phyloP scores from a whole-genome alignment of 345 rosid genomes.

The Citrus inodora region DNA sequence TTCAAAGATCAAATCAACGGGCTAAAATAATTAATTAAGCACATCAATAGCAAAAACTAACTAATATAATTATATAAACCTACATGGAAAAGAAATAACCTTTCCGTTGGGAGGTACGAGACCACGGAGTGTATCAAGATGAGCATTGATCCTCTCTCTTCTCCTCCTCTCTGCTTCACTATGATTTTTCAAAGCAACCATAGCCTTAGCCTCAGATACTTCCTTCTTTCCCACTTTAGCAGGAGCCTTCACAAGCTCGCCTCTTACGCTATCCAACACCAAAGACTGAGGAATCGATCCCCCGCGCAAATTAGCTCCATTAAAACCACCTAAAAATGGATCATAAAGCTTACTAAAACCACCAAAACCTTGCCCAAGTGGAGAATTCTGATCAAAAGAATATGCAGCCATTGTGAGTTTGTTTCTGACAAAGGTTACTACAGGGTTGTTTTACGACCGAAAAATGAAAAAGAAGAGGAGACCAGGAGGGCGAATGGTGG shows the following conservation, averaged over 20 bases:
- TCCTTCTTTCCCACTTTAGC: slow-evolving; percentile 43
- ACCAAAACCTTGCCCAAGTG: slow-evolving; percentile 27
- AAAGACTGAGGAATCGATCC: slow-evolving; percentile 41
- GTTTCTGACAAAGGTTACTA: not conserved
- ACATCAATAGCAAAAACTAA: not conserved
- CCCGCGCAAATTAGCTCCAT: slow-evolving; percentile 19
- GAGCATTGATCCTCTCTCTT: slow-evolving; percentile 73
- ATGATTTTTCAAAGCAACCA: slow-evolving; percentile 61
- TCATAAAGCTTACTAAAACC: slow-evolving; percentile 22
- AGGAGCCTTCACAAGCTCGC: slow-evolving; percentile 59
- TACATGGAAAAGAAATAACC: slow-evolving; percentile 29
- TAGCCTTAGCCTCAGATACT: slow-evolving; percentile 43
- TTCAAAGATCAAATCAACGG: slow-evolving; percentile 2
- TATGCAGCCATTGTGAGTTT: slow-evolving; percentile 31
- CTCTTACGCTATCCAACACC: slow-evolving; percentile 49
- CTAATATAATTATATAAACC: not conserved
- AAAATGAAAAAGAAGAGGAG: slow-evolving; percentile 20
- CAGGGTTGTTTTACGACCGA: slow-evolving; percentile 19
- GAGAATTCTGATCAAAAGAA: slow-evolving; percentile 27
- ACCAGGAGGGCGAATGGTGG: slow-evolving; percentile 70
- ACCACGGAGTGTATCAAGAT: slow-evolving; percentile 57
- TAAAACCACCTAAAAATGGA: slow-evolving; percentile 28
- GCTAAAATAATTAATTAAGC: not conserved
- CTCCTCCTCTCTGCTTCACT: slow-evolving; percentile 79
- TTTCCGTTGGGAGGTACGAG: slow-evolving; percentile 54